These are phyloP conservation scores for Eucalyptus tenuipes DNA, from an alignment of 345 rosid species.

Conservation along the genomic window DNA sequence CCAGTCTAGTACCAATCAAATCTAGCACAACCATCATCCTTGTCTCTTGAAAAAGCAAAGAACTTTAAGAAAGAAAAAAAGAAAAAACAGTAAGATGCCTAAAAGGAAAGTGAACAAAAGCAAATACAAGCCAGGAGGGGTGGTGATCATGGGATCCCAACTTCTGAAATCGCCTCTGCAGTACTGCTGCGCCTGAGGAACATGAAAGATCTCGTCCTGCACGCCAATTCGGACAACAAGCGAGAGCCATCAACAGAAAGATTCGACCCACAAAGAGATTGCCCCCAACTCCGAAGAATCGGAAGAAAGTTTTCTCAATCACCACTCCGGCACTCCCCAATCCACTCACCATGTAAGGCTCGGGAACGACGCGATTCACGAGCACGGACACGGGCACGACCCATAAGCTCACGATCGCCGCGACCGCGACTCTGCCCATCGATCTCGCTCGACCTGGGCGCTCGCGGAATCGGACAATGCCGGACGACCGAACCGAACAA, in stretches of 20 bases:
- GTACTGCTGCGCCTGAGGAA: slow-evolving; percentile 83
- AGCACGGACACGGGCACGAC: slow-evolving; percentile 59
- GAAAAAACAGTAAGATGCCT: not conserved
- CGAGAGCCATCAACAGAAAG: not conserved
- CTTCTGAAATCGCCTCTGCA: slow-evolving; percentile 66
- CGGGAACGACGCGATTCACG: slow-evolving; percentile 60
- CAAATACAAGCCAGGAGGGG: slow-evolving; percentile 89
- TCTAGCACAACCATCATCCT: not conserved
- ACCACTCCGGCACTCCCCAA: not conserved
- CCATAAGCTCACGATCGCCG: slow-evolving; percentile 62
- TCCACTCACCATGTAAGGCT: slow-evolving; percentile 69
- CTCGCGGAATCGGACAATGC: not conserved
- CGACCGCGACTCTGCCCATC: slow-evolving; percentile 66
- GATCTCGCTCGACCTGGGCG: not conserved
- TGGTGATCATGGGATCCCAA: slow-evolving; percentile 99
- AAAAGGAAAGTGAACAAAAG: not conserved
- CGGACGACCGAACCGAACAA: not conserved
- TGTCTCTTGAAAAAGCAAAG: not conserved
- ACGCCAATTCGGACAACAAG: not conserved
- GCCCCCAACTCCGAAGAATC: not conserved
- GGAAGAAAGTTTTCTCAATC: not conserved
- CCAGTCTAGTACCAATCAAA: not conserved
- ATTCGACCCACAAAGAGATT: not conserved
- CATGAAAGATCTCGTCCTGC: slow-evolving; percentile 95
- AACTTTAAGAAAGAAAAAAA: not conserved